Conservation (phyloP, 2,329 filamentous ascomycete genomes). For the Penicillium glabrum region DNA sequence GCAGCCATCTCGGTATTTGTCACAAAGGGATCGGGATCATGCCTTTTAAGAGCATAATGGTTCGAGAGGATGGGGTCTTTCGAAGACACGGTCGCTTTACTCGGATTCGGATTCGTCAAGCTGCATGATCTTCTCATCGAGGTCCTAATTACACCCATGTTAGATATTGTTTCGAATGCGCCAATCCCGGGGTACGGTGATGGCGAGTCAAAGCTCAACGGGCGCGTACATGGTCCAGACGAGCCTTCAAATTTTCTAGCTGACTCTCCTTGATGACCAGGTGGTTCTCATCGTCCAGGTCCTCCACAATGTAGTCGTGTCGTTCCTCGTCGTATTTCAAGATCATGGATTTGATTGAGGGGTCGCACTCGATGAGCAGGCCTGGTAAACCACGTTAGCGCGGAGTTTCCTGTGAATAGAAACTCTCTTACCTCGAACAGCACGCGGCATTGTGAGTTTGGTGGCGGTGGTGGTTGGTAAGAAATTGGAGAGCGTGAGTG, state of each 20-base stretch:
- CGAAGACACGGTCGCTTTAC: conserved; percentile 14
- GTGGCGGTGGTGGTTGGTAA: not conserved
- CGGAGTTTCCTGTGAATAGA: not conserved
- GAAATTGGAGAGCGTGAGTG: not conserved
- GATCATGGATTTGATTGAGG: conserved; percentile 51
- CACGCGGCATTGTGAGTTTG: conserved; percentile 37
- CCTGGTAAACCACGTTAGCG: conserved; percentile 27
- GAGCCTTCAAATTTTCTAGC: conserved; percentile 41
- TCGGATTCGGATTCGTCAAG: conserved; percentile 48
- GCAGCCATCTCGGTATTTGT: not conserved
- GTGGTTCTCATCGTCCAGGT: conserved; percentile 47
- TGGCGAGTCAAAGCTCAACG: not conserved
- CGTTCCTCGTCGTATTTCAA: conserved; percentile 48
- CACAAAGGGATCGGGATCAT: not conserved
- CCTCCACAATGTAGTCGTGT: conserved; percentile 50
- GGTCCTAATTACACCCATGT: conserved; percentile 33
- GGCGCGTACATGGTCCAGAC: conserved; percentile 40
- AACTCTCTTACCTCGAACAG: conserved; percentile 36
- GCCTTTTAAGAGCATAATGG: not conserved
- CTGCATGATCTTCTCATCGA: conserved; percentile 49
- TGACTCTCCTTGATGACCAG: conserved; percentile 50
- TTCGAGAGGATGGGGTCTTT: not conserved
- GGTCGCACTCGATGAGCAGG: conserved; percentile 49
- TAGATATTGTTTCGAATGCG: not conserved
- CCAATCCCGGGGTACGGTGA: not conserved